These are phyloP conservation scores for Lichina pygmaea DNA, from an alignment of 495 filamentous ascomycete genomes.

Conservation along the genomic window DNA sequence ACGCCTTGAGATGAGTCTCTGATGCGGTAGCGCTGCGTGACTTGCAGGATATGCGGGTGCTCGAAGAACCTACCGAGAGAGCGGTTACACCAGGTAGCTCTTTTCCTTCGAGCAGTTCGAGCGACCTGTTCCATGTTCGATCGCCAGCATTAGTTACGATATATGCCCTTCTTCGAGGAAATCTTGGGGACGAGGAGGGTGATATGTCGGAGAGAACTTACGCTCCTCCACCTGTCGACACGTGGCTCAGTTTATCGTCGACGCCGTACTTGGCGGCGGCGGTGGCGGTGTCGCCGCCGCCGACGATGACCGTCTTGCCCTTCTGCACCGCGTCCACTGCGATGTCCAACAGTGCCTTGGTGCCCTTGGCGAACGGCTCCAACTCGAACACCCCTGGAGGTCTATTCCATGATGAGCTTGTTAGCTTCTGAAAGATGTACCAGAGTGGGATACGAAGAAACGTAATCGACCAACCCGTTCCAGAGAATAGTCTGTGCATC, in stretches of 20 bases:
- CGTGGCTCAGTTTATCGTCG: conserved; percentile 92
- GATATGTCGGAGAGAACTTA: background rate
- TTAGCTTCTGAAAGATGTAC: background rate
- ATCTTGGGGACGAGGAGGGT: background rate
- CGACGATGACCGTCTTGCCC: conserved; percentile 90
- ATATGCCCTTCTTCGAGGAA: background rate
- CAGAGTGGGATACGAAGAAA: background rate
- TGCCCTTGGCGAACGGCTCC: conserved; percentile 73
- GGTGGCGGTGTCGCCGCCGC: conserved; percentile 92
- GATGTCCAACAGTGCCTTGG: conserved; percentile 70
- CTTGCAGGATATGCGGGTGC: too few relatives aligned
- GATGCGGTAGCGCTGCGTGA: too few relatives aligned
- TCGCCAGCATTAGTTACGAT: too few relatives aligned
- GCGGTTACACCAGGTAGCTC: conserved; percentile 81
- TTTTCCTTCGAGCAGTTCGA: conserved; percentile 95
- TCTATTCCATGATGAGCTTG: conserved; percentile 7
- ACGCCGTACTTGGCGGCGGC: conserved; percentile 91
- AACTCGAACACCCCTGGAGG: conserved; percentile 95
- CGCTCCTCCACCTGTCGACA: conserved; percentile 89
- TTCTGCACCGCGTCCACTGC: conserved; percentile 50
- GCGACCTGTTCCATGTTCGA: conserved; percentile 16
- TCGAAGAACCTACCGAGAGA: conserved; percentile 53
- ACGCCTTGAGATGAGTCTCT: too few relatives aligned
- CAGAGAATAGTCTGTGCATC: conserved; percentile 92
- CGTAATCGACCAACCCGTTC: conserved; percentile 30